Percentiles rank a stretch among this genome's conserved stretches.
Evolutionary conservation across 2,329 filamentous ascomycete genomes (phyloP).

Genomic region (Xylariaceae sp.): DNA sequence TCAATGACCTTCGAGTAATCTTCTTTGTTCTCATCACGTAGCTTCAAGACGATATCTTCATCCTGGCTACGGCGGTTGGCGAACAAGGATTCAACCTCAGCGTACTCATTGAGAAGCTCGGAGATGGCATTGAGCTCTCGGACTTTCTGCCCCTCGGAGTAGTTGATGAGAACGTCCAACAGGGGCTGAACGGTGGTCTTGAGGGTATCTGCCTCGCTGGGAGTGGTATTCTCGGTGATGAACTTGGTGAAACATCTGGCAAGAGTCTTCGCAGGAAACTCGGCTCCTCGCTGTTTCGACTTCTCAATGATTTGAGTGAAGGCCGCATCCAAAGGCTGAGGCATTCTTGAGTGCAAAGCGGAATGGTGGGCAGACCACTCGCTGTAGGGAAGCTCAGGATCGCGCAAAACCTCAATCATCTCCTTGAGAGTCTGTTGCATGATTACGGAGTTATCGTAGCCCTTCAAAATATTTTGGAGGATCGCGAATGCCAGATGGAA

Average conservation of each 20-base stretch:
- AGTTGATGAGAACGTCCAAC: slow-evolving; percentile 71
- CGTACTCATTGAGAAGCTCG: slow-evolving; percentile 75
- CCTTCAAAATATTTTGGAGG: slow-evolving; percentile 81
- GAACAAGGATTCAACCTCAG: slow-evolving; percentile 80
- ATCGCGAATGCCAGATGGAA: slow-evolving; percentile 75
- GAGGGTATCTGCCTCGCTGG: slow-evolving; percentile 69
- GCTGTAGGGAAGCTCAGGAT: slow-evolving; percentile 88
- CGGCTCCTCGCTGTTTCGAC: slow-evolving; percentile 68
- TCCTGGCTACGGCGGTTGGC: slow-evolving; percentile 80
- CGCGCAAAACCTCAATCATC: slow-evolving; percentile 82
- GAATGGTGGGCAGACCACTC: slow-evolving; percentile 97
- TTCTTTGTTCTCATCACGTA: slow-evolving; percentile 95
- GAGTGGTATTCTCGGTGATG: slow-evolving; percentile 76
- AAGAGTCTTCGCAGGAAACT: slow-evolving; percentile 90
- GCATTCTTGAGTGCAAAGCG: slow-evolving; percentile 95
- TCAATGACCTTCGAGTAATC: slow-evolving; percentile 81
- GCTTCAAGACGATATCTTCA: slow-evolving; percentile 87
- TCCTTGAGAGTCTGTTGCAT: slow-evolving; percentile 85
- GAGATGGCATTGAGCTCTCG: slow-evolving; percentile 84
- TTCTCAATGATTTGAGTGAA: slow-evolving; percentile 85
- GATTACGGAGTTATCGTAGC: slow-evolving; percentile 96
- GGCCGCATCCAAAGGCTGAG: slow-evolving; percentile 79
- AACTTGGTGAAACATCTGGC: slow-evolving; percentile 83
- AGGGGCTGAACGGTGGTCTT: slow-evolving; percentile 72
- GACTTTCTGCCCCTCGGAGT: slow-evolving; percentile 81